Evolutionary conservation across 805 yeast species (phyloP).

Genomic region (Saccharomycopsis synnaedendra): DNA sequence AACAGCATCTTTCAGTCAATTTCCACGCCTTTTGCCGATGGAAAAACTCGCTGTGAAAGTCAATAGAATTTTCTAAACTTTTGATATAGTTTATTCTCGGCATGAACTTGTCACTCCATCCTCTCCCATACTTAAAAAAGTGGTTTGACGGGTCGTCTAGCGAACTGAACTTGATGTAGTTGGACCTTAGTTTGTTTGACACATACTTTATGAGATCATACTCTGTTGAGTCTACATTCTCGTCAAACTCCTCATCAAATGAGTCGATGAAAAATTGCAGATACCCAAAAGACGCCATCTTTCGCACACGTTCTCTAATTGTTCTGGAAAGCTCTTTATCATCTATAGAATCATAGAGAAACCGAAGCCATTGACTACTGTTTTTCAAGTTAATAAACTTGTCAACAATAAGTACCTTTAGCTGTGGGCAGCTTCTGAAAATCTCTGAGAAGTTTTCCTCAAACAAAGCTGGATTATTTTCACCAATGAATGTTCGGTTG

Average conservation of each 20-base stretch:
- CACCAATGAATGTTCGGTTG: constrained; percentile 7
- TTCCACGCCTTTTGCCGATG: constrained; percentile 12
- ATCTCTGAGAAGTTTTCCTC: constrained; percentile 6
- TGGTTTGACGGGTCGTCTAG: constrained; percentile 13
- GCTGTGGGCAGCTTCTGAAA: constrained; percentile 3
- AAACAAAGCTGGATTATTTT: constrained; percentile 1
- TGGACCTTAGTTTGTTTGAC: constrained; percentile 1
- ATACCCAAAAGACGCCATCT: constrained; percentile 12
- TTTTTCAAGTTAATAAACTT: constrained; percentile 11
- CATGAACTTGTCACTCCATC: background rate
- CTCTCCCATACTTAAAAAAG: constrained; percentile 1
- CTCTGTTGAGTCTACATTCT: constrained; percentile 12
- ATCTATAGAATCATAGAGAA: constrained; percentile 1
- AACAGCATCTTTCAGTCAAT: constrained; percentile 5
- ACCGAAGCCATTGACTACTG: constrained; percentile 5
- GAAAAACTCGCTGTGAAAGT: constrained; percentile 6
- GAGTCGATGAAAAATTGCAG: constrained; percentile 12
- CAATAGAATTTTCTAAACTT: background rate
- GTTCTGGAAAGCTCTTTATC: background rate
- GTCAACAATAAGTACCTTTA: constrained; percentile 11
- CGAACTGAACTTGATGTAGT: constrained; percentile 12
- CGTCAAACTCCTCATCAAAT: constrained; percentile 13
- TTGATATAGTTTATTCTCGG: constrained; percentile 7
- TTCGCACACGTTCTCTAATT: background rate
- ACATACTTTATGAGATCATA: constrained; percentile 10